A percentile compares a stretch with the other conserved stretches of the same genome.
phyloP scores from a whole-genome alignment of 352 stramenopile genomes.

The Chrysophaeum taylorii region DNA sequence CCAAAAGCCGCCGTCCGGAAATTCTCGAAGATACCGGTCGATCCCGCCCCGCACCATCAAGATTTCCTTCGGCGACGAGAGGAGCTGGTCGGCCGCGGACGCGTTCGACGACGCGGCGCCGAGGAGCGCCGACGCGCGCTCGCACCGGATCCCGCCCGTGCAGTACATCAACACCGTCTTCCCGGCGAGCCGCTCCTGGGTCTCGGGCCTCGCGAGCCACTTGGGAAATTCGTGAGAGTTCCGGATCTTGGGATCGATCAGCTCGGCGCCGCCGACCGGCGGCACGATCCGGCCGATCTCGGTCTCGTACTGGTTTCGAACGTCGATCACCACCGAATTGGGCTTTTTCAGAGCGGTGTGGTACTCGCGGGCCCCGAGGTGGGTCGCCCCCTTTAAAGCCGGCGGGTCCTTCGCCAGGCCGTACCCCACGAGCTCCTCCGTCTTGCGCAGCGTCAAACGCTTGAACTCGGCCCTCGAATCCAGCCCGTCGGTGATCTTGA shows the following conservation, averaged over 20 bases:
- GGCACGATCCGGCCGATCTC: constrained; percentile 61
- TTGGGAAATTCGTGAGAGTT: constrained; percentile 56
- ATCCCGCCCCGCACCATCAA: constrained; percentile 51
- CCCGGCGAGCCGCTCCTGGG: constrained; percentile 47
- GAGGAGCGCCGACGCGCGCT: constrained; percentile 56
- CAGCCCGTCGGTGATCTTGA: constrained; percentile 57
- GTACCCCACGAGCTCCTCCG: constrained; percentile 11
- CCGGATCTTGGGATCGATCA: constrained; percentile 61
- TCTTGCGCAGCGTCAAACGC: constrained; percentile 1
- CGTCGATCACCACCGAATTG: constrained; percentile 62
- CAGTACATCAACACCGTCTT: constrained; percentile 64
- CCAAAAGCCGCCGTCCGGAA: constrained; percentile 58
- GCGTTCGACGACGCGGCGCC: neutral
- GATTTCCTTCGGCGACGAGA: constrained; percentile 6
- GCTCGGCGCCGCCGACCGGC: constrained; percentile 39
- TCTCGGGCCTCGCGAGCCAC: constrained; percentile 48
- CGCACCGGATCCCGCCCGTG: constrained; percentile 53
- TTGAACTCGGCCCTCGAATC: constrained; percentile 44
- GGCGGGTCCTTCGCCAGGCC: neutral
- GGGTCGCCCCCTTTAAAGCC: constrained; percentile 20
- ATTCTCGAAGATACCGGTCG: constrained; percentile 58
- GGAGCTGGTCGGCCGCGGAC: neutral
- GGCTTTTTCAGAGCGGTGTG: constrained; percentile 45
- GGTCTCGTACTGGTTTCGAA: constrained; percentile 68
- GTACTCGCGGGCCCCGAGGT: constrained; percentile 53